Evolutionary conservation across 2,329 filamentous ascomycete species (phyloP), one percentile per base, ranked within the genome.

Genomic region (Colletotrichum caudatum): DNA sequence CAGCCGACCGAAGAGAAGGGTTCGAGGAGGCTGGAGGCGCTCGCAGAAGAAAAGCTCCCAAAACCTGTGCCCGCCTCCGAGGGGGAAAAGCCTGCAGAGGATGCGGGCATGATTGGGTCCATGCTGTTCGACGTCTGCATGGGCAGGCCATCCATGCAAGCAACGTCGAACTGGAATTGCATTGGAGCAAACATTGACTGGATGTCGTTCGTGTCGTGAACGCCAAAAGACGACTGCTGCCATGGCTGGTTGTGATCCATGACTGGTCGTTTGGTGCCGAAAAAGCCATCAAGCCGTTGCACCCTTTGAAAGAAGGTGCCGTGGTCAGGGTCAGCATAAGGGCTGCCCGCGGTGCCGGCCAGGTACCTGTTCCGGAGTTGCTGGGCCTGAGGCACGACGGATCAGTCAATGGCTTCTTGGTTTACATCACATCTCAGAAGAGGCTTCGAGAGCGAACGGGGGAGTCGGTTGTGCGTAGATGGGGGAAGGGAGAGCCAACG

Each of bases 361-460:
- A 71, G 71, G 57, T 73, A 73, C 48, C 71, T 73, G 61, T 74
- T 74, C 39, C 69, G 67, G 33, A 73, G 71, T 41, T 73, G 66
- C 60, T 68, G 64, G 57, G 26, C 64, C 73, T 74, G 61, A 60
- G 44, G 61, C 61, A 20, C 46, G n/a, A 53, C 29, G 14, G 23
- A 12, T 48, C 46, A 18, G 69, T 69, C 66, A 72, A 54, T 54
- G 54, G 54, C n/a, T 39, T 23, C n/a, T 23, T 12, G 16, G 33
- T 35, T 53, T 68, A 64, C 23, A 64, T 72, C 69, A 72, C 41
- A 72, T 72, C 54, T 72, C 69, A 72, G n/a, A 69, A 33, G 44
- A 48, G 16, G 35, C 37, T 37, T 54, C 7, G 26, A 23, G 37
- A 33, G 39, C 37, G 50, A 64, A 54, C 29, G 53, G 35, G n/a